Conservation (phyloP, 345 rosid genomes). For the Pistacia vera region DNA sequence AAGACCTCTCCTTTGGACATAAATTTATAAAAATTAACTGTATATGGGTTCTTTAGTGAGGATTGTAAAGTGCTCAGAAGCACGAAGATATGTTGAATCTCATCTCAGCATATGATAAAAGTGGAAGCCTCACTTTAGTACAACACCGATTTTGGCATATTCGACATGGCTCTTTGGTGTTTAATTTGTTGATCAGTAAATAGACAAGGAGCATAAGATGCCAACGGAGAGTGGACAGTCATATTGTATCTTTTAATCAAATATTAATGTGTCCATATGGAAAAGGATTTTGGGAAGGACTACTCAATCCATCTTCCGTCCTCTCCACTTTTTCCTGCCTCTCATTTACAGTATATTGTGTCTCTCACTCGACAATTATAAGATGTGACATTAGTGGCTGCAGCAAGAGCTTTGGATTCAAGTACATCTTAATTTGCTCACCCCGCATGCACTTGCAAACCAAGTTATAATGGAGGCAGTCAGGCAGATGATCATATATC, state of each 20-base stretch:
- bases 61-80: neutral
- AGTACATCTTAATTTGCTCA: no score
- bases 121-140: slow-evolving; percentile 32
- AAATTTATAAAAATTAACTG: no score
- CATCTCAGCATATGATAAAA: slow-evolving; percentile 4
- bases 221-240: neutral
- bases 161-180: neutral
- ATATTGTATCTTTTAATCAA: neutral
- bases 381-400: neutral
- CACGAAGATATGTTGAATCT: slow-evolving; percentile 6
- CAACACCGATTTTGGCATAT: slow-evolving; percentile 23
- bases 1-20: no score
- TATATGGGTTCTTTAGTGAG: no score
- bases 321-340: slow-evolving; percentile 7
- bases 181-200: neutral
- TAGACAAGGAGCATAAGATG: neutral
- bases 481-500: no score
- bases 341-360: slow-evolving; percentile 3
- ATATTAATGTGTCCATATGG: neutral
- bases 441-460: no score
- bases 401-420: no score
- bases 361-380: neutral
- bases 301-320: slow-evolving; percentile 1
- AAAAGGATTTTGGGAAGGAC: neutral
- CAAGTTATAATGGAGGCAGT: no score